Evolutionary conservation across 2,329 filamentous ascomycete species (phyloP), one percentile per base, ranked within the genome.

Genomic region (Neoarthrinium moseri): DNA sequence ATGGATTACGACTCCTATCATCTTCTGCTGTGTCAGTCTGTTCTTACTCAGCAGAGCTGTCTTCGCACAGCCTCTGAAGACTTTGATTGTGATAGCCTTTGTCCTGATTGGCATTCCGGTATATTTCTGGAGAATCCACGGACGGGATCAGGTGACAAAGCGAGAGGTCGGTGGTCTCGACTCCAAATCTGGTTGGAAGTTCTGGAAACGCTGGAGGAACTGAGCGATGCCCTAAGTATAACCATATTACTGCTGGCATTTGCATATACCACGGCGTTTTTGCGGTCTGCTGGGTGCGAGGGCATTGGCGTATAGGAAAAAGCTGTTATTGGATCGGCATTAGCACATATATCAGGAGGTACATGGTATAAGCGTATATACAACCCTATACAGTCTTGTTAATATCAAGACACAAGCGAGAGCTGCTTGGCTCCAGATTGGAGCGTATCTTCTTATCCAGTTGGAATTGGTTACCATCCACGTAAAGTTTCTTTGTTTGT

Each of bases 21-120:
- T 96, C 46, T 99, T 99, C 65, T 99, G 94, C 77, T 99, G 94
- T 62, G 94, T 99, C 30, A 95, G 89, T 63, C 67, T 99, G 53
- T 99, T 99, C 63, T 68, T 99, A 53, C 79, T 99, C 33, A 91
- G 84, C 60, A 78, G 94, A 41, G 91, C 91, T 4, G 84, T 97
- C 12, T 94, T 99, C 62, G 87, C 91, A 24, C 86, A 96, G 68
- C 94, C 94, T 4, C 58, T 95, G 42, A 91, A 99, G 74, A 96
- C 92, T 0, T 64, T 96, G 20, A 81, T 92, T 18, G 94, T 99
- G 6, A 73, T 96, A 5, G 84, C 73, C 0, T 99, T 97, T 59
- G 88, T 96, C 49, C 73, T 86, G 4, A 85, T 83, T 0, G 94
- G 94, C 1, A 74, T 97, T 29, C 88, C 91, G 0, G 81, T 97